Conservation (phyloP, 2,329 filamentous ascomycete genomes). For the Aspergillus tubingensis region DNA sequence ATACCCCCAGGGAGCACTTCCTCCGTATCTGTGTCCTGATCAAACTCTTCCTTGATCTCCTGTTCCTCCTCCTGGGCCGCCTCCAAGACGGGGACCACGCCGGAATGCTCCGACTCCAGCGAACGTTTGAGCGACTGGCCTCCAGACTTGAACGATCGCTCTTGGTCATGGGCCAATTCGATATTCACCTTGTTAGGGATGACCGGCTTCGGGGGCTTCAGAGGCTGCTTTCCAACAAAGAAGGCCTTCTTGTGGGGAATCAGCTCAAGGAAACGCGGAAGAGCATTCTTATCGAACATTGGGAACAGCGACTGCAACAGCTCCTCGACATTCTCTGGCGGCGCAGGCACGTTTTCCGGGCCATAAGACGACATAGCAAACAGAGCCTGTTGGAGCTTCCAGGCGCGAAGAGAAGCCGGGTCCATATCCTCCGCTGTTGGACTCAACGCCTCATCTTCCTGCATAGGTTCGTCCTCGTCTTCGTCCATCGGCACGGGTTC, state of each 20-base stretch:
- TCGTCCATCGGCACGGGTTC: slow-evolving; percentile 29
- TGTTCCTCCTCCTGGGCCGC: slow-evolving; percentile 54
- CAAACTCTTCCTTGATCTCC: slow-evolving; percentile 52
- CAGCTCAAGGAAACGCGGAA: slow-evolving; percentile 78
- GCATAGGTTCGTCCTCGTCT: slow-evolving; percentile 28
- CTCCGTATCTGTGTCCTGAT: slow-evolving; percentile 61
- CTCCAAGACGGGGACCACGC: slow-evolving; percentile 51
- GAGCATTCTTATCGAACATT: slow-evolving; percentile 71
- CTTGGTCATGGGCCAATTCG: slow-evolving; percentile 82
- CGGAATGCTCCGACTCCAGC: slow-evolving; percentile 57
- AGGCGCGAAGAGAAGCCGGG: slow-evolving; percentile 43
- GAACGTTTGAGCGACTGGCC: slow-evolving; percentile 58
- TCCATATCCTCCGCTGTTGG: slow-evolving; percentile 44
- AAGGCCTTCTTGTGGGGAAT: slow-evolving; percentile 78
- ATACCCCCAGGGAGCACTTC: slow-evolving; percentile 67
- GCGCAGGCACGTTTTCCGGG: slow-evolving; percentile 65
- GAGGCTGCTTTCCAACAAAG: slow-evolving; percentile 75
- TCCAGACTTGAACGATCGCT: slow-evolving; percentile 78
- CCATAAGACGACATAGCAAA: slow-evolving; percentile 49
- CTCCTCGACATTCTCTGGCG: slow-evolving; percentile 72
- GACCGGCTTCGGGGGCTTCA: slow-evolving; percentile 77
- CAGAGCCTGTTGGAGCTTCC: slow-evolving; percentile 49
- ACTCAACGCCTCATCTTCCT: slow-evolving; percentile 31
- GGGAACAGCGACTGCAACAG: slow-evolving; percentile 80
- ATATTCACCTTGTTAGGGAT: slow-evolving; percentile 85